Conservation (phyloP, 1,284 basidiomycete species). For the Moniliella sp. region DNA sequence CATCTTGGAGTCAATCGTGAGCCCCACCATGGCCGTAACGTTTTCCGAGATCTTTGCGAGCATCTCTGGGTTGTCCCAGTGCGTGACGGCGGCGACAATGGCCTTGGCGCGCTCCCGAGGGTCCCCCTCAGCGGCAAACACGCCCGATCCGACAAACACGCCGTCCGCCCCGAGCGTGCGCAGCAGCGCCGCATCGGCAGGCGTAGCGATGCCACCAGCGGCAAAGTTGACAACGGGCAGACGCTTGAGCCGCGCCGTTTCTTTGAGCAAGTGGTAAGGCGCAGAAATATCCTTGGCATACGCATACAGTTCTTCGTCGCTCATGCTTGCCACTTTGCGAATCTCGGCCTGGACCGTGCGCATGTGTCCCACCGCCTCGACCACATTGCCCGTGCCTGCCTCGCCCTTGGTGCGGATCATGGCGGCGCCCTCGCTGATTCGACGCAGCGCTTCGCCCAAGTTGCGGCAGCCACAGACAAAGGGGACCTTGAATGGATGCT, state of each 20-base stretch:
- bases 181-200: conserved; percentile 93
- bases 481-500: conserved; percentile 48
- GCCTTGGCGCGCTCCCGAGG: conserved; percentile 79
- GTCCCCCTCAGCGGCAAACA: conserved; percentile 57
- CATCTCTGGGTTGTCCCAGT: conserved; percentile 42
- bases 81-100: conserved; percentile 93
- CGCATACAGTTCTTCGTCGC: conserved; percentile 89
- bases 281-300: conserved; percentile 66
- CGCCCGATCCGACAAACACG: conserved; percentile 39
- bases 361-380: conserved; percentile 73
- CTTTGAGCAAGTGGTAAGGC: conserved; percentile 90
- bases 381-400: conserved; percentile 90
- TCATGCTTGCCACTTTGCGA: conserved; percentile 49
- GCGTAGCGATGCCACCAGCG: conserved; percentile 85
- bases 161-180: conserved; percentile 75
- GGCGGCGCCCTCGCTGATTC: conserved; percentile 88
- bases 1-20: conserved; percentile 54
- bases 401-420: conserved; percentile 78
- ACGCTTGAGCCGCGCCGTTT: conserved; percentile 74
- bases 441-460: conserved; percentile 64
- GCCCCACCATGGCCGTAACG: conserved; percentile 72
- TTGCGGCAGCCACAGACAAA: conserved; percentile 45
- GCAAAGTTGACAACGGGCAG: conserved; percentile 59
- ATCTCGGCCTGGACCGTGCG: conserved; percentile 66
- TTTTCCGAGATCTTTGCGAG: conserved; percentile 56